These are phyloP conservation scores for Candida schatavii DNA, from an alignment of 805 yeast genomes.

Conservation along the genomic window DNA sequence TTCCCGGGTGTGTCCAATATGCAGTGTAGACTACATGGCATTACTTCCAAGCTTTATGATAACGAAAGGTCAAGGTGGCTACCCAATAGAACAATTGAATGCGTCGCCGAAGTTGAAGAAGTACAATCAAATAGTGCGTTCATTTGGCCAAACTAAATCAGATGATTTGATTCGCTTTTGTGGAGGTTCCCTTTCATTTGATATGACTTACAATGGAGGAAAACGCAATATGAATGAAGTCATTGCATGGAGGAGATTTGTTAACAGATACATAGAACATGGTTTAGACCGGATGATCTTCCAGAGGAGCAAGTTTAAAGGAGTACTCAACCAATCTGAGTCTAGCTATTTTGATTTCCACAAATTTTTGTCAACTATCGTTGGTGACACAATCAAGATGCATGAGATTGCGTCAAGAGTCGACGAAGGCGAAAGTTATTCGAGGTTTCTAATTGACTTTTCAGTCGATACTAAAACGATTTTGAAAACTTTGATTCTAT, in stretches of 20 bases:
- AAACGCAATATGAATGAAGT: background rate
- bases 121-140: conserved; percentile 22
- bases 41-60: conserved; percentile 37
- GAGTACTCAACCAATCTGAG: background rate
- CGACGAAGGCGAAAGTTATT: conserved; percentile 28
- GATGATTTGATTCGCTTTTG: conserved; percentile 20
- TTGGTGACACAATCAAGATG: conserved; percentile 54
- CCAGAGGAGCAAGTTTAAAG: too few species aligned
- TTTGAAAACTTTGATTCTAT: conserved; percentile 42
- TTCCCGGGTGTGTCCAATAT: conserved; percentile 1
- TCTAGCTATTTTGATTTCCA: background rate
- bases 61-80: conserved; percentile 20
- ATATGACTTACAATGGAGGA: background rate
- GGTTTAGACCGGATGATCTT: background rate
- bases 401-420: conserved; percentile 57
- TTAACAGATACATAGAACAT: background rate
- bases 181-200: conserved; percentile 8
- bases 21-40: conserved; percentile 4
- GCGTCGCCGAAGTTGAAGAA: conserved; percentile 10
- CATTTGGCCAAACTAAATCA: conserved; percentile 27
- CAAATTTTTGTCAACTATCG: conserved; percentile 15
- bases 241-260: too few species aligned
- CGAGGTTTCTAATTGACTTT: conserved; percentile 17
- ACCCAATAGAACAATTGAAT: background rate
- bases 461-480: background rate